Base-by-base conservation (phyloP, 805 yeast genomes). In the Yarrowia sp. region DNA sequence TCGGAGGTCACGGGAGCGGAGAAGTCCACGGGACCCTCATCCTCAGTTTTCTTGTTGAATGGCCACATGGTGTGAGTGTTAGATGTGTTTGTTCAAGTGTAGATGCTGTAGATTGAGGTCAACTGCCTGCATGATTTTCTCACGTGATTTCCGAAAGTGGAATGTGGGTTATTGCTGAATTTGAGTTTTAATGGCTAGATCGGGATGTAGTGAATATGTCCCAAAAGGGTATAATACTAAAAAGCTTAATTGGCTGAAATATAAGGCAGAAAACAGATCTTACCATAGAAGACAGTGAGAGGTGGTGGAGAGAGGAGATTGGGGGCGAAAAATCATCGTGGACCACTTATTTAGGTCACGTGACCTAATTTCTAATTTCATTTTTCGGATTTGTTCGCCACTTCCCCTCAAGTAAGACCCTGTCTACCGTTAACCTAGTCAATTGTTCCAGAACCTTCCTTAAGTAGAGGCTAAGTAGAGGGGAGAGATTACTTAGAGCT, bases 391-490 rank as follows among this genome's bases (percentile, higher is more conserved):
- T 24, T 24, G 30, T 24, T 24, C 30, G 30, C 30, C 30, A 24
- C 30, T 24, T 40, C 44, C 38, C 13, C 38, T n/a, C 44, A 15
- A 8, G 19, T 15, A 9, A 8, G 6, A 40, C 19, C 30, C 30
- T 40, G 13, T 40, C 44, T n/a, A n/a, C n/a, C 44, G 9, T n/a
- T n/a, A 15, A 40, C 38, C 10, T 10, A 36, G 38, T 36, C 38
- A 40, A 15, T 43, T 47, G 38, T 55, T 55, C 63, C 63, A 55
- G 47, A 55, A 55, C 63, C 20, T 55, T 55, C 63, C 20, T n/a
- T 42, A 52, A 52, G 43, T 36, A 36, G 7, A 13, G 7, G 13
- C 17, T 8, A 38, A 52, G 13, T 52, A 52, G 20, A 15, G 19
- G 9, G 38, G 38, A 36, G 38, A 24, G 30, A 24, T 46, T 34